Conservation (phyloP, 352 stramenopile genomes). For the Pythium utonaiense region DNA sequence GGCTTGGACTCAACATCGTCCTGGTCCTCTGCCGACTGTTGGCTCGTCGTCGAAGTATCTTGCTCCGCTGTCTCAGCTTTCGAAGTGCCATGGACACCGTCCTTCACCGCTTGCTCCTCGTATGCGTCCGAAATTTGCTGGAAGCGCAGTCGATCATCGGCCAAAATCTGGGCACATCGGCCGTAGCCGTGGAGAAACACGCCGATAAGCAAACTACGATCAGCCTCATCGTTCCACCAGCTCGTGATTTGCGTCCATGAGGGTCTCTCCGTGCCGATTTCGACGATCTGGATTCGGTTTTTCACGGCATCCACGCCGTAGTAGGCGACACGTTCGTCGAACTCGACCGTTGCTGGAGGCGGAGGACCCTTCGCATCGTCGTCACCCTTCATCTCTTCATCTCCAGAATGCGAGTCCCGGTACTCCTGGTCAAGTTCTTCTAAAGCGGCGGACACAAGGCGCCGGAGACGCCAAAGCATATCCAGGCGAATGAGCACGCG, state of each 20-base stretch:
- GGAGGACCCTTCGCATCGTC: constrained; percentile 19
- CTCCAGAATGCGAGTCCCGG: constrained; percentile 8
- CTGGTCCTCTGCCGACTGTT: constrained; percentile 19
- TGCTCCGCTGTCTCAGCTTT: constrained; percentile 27
- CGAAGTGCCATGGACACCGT: constrained; percentile 34
- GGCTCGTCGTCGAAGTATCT: constrained; percentile 1
- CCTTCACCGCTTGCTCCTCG: constrained; percentile 17
- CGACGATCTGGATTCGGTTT: constrained; percentile 53
- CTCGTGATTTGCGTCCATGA: constrained; percentile 79
- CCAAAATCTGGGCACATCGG: constrained; percentile 77
- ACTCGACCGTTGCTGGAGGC: constrained; percentile 37
- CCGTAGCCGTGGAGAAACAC: constrained; percentile 87
- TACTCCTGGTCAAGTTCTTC: constrained; percentile 61
- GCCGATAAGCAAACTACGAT: constrained; percentile 74
- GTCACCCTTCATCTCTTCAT: constrained; percentile 20
- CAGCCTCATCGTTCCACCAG: constrained; percentile 82
- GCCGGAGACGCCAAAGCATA: constrained; percentile 78
- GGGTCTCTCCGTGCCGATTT: constrained; percentile 64
- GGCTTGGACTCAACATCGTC: constrained; percentile 17
- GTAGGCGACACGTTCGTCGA: constrained; percentile 70
- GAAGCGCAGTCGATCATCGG: constrained; percentile 73
- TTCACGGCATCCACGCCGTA: constrained; percentile 70
- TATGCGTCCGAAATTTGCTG: constrained; percentile 53
- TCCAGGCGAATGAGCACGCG: constrained; percentile 82
- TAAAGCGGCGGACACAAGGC: constrained; percentile 53